phyloP scores from a whole-genome alignment of 2,329 filamentous ascomycete genomes.

The Pestalotiopsis sp. region DNA sequence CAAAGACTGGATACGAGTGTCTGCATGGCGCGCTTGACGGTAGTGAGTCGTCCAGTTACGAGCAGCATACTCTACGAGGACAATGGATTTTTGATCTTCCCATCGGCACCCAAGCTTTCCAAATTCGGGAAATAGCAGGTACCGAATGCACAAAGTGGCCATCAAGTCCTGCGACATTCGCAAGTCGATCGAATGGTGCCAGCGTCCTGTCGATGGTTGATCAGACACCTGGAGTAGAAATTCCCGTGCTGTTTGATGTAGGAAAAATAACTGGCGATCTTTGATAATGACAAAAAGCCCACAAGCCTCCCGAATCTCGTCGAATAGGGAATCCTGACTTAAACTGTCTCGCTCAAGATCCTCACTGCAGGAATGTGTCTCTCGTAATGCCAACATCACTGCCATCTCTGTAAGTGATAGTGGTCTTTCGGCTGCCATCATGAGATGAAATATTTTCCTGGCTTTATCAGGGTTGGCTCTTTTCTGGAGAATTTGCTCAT shows the following conservation, averaged over 20 bases:
- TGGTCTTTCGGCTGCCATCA: constrained; percentile 35
- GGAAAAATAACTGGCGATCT: constrained; percentile 14
- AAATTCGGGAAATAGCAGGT: too few relatives aligned
- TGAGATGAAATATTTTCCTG: constrained; percentile 35
- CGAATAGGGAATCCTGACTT: neutral
- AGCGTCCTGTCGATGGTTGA: neutral
- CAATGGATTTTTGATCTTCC: too few relatives aligned
- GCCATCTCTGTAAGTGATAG: constrained; percentile 36
- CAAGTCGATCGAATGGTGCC: too few relatives aligned
- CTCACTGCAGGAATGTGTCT: constrained; percentile 30
- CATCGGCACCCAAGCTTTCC: too few relatives aligned
- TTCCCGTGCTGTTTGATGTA: constrained; percentile 21
- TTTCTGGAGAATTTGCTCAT: constrained; percentile 36
- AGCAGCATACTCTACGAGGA: too few relatives aligned
- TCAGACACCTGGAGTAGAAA: constrained; percentile 8
- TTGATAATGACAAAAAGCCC: constrained; percentile 20
- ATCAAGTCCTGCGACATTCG: too few relatives aligned
- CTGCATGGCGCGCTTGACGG: too few relatives aligned
- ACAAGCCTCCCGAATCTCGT: constrained; percentile 15
- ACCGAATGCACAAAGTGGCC: too few relatives aligned
- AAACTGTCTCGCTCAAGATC: constrained; percentile 48
- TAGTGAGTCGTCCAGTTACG: neutral
- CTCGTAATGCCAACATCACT: constrained; percentile 26
- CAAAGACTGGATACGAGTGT: too few relatives aligned
- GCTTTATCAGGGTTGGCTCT: constrained; percentile 27